phyloP scores from a whole-genome alignment of 805 yeast genomes.

The Isabelozyma rhagii region DNA sequence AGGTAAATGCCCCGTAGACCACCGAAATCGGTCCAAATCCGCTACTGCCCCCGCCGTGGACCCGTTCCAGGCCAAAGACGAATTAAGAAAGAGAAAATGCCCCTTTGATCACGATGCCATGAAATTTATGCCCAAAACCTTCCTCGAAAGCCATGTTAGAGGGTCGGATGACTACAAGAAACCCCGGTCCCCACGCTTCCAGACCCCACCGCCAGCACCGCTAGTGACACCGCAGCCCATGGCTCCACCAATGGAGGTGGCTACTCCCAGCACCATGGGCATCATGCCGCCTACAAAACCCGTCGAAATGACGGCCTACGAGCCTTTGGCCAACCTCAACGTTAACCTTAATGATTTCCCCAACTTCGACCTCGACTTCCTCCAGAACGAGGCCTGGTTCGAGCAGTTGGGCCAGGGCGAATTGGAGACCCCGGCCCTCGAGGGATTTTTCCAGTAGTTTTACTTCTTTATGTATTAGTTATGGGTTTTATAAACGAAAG shows the following conservation, averaged over 20 bases:
- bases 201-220: not conserved
- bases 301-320: not conserved
- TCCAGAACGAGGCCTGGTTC: conserved; percentile 23
- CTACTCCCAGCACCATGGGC: not conserved
- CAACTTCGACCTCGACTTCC: conserved; percentile 28
- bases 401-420: conserved; percentile 17
- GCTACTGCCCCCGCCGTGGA: not conserved
- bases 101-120: conserved; percentile 26
- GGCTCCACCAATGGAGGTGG: not conserved
- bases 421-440: conserved; percentile 9
- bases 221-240: not conserved
- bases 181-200: not conserved
- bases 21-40: conserved; percentile 3
- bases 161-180: not conserved
- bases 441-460: conserved; percentile 18
- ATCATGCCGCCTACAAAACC: not conserved
- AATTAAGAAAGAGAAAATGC: conserved; percentile 20
- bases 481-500: not conserved
- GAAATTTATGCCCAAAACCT: not conserved
- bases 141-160: conserved; percentile 1
- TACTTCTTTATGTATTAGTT: conserved; percentile 1
- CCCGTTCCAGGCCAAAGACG: not conserved
- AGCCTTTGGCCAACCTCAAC: not conserved
- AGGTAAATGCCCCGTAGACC: not conserved
- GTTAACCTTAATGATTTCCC: conserved; percentile 1